These are phyloP conservation scores for Naganishia kalamii DNA, from an alignment of 768 basidiomycete genomes.

Conservation along the genomic window DNA sequence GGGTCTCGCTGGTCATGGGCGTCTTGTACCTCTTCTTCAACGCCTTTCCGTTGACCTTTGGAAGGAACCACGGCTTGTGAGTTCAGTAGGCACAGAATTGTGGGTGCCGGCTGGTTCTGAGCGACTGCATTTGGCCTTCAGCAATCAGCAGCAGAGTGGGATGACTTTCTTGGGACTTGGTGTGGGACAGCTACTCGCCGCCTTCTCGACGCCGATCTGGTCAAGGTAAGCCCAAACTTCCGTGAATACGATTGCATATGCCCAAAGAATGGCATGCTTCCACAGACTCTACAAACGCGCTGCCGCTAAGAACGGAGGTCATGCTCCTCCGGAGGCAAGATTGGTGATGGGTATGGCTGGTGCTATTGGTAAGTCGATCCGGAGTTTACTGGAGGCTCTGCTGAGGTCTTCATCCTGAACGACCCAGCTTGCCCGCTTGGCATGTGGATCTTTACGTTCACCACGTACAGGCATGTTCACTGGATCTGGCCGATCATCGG, in stretches of 20 bases:
- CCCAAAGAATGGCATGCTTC: background rate
- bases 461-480: constrained; percentile 52
- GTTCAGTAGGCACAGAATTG: too few relatives aligned
- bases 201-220: constrained; percentile 36
- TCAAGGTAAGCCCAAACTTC: constrained; percentile 23
- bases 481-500: constrained; percentile 53
- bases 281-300: constrained; percentile 16
- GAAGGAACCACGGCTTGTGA: constrained; percentile 53
- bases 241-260: background rate
- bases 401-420: too few relatives aligned
- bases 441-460: constrained; percentile 58
- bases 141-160: constrained; percentile 49
- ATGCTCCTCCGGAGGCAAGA: constrained; percentile 60
- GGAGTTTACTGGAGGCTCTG: too few relatives aligned
- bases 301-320: constrained; percentile 25
- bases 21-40: constrained; percentile 55
- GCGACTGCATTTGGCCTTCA: too few relatives aligned
- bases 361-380: constrained; percentile 47
- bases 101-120: too few relatives aligned
- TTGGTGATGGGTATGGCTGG: constrained; percentile 64
- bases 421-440: constrained; percentile 49
- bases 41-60: constrained; percentile 56
- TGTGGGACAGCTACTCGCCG: constrained; percentile 50
- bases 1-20: constrained; percentile 55
- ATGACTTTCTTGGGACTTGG: constrained; percentile 56